Conservation (phyloP, 163 green algal species). For the Picocystis sp. region DNA sequence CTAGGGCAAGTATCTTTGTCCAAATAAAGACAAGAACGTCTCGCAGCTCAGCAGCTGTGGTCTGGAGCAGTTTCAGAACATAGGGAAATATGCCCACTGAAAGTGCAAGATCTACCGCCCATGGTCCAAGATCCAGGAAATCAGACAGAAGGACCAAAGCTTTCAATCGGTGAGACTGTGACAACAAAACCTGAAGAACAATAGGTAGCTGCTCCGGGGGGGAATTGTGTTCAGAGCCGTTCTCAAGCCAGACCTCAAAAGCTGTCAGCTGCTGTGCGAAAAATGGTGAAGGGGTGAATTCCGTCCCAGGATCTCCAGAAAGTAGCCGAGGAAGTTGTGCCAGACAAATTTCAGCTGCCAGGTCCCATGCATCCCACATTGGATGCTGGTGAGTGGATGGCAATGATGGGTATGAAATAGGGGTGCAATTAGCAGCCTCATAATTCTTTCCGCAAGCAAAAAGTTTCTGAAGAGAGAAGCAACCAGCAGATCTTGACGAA, state of each 20-base stretch:
- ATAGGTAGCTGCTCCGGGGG: constrained; percentile 97
- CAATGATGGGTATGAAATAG: constrained; percentile 69
- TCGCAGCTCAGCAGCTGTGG: constrained; percentile 73
- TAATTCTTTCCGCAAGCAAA: constrained; percentile 89
- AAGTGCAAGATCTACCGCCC: constrained; percentile 92
- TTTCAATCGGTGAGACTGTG: constrained; percentile 75
- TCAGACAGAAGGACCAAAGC: constrained; percentile 83
- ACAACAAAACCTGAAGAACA: constrained; percentile 95
- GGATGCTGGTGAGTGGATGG: constrained; percentile 87
- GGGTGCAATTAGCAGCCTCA: constrained; percentile 68
- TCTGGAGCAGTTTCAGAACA: constrained; percentile 90
- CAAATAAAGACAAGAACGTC: constrained; percentile 98
- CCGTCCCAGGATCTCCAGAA: constrained; percentile 1
- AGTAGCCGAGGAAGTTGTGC: constrained; percentile 46
- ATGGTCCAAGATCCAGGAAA: constrained; percentile 95
- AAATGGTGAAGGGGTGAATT: constrained; percentile 60
- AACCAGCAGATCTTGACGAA: constrained; percentile 88
- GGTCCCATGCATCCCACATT: constrained; percentile 93
- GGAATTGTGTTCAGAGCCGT: constrained; percentile 57
- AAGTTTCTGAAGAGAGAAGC: constrained; percentile 96
- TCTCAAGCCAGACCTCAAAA: constrained; percentile 93
- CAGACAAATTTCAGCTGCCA: constrained; percentile 90
- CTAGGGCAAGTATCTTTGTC: constrained; percentile 94
- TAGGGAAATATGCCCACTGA: constrained; percentile 98
- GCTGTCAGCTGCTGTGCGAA: constrained; percentile 94